Base-by-base conservation (phyloP, 2,329 filamentous ascomycete species). In the Cytospora paraplurivora region DNA sequence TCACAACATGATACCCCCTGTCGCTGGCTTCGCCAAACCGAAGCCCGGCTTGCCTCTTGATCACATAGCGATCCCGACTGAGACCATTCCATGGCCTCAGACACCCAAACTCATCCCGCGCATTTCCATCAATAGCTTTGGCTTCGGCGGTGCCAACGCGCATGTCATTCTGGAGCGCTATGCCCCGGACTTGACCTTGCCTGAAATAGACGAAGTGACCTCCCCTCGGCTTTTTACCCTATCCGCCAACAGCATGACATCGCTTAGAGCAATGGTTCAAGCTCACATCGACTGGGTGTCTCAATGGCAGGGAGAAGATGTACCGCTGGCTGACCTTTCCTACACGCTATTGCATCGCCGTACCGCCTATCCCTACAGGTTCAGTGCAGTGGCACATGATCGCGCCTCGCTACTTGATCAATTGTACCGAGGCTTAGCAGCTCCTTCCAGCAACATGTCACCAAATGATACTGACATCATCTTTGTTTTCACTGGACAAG, bases 1-100 rank as follows among this genome's bases (percentile, higher is more conserved):
- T 3, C 35, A 21, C 34, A n/a, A 15, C 4, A 12, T 60, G 10
- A 72, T 75, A 32, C 70, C 71, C 0, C 69, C 69, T 15, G 72
- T 67, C 33, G 62, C 67, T 11, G 66, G 66, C 11, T 66, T 70
- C 56, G 63, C 19, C 17, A 57, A 59, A 11, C 34, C 58, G 19
- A 60, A 67, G 17, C 59, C 57, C n/a, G 49, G 34, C 17, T 32
- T 59, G n/a, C 35, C 57, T 2, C 11, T 47, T 4, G 32, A 59
- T 1, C 4, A 35, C 2, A 59, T 59, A 7, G 17, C 4, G 1
- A 44, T 59, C 12, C 57, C 57, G 4, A 53, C 34, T 7, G 10
- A 53, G 4, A 3, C 34, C 3, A 19, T 37, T 12, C 13, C 57
- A 11, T 54, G 34, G 57, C 49, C 57, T 3, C 15, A 35, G 2